These are phyloP conservation scores for Scheffersomyces illinoinensis DNA, from an alignment of 1,139 yeast genomes.

Conservation along the genomic window DNA sequence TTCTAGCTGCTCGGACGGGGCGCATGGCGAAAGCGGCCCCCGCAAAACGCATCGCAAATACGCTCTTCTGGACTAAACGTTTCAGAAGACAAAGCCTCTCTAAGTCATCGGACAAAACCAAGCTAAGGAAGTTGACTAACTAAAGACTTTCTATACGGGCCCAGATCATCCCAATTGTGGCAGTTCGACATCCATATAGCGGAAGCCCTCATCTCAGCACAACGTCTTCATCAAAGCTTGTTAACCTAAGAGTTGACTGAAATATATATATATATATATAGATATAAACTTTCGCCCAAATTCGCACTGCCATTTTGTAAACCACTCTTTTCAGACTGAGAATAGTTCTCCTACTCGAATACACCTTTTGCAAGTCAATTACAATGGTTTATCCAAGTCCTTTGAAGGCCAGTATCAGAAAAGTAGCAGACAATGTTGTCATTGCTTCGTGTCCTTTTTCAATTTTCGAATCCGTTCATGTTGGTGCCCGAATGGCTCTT, in stretches of 20 bases:
- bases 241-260: not conserved
- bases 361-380: not conserved
- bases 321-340: not conserved
- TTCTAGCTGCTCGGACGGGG: not conserved
- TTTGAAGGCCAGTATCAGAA: constrained; percentile 5
- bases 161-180: not conserved
- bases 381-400: constrained; percentile 7
- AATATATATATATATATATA: too few relatives aligned
- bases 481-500: constrained; percentile 12
- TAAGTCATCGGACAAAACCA: too few relatives aligned
- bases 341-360: not conserved
- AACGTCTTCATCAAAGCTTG: not conserved
- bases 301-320: not conserved
- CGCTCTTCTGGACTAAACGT: not conserved
- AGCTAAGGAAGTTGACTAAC: not conserved
- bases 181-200: not conserved
- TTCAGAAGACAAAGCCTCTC: not conserved
- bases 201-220: not conserved
- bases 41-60: not conserved
- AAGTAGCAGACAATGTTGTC: constrained; percentile 6
- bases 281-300: too few relatives aligned
- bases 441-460: constrained; percentile 9
- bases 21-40: not conserved
- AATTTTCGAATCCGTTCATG: constrained; percentile 1
- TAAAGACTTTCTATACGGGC: not conserved